Evolutionary conservation across 768 basidiomycete species (phyloP).

Genomic region (Termitomyces sp.): DNA sequence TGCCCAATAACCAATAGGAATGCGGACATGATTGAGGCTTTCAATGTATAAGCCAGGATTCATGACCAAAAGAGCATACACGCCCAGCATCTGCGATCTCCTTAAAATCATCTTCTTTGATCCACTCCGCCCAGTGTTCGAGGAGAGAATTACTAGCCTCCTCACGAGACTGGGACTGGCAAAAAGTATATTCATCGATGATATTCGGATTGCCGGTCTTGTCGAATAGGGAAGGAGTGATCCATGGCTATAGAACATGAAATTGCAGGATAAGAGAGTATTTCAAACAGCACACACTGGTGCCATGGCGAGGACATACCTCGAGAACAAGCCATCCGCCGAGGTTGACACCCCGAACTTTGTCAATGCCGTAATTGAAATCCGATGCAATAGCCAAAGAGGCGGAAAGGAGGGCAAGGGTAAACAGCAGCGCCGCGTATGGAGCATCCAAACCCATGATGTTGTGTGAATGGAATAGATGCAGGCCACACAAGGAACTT

Average conservation of each 20-base stretch:
- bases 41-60: neutral
- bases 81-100: slow-evolving; percentile 73
- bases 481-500: neutral
- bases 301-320: slow-evolving; percentile 18
- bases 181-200: slow-evolving; percentile 78
- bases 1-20: slow-evolving; percentile 90
- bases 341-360: slow-evolving; percentile 80
- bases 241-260: slow-evolving; percentile 50
- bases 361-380: slow-evolving; percentile 68
- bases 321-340: slow-evolving; percentile 53
- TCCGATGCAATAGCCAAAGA: slow-evolving; percentile 36
- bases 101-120: slow-evolving; percentile 74
- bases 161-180: slow-evolving; percentile 46
- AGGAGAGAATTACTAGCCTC: slow-evolving; percentile 43
- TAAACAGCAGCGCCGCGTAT: slow-evolving; percentile 8
- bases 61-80: neutral
- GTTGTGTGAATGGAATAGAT: neutral
- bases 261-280: neutral
- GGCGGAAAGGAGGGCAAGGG: slow-evolving; percentile 23
- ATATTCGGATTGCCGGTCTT: slow-evolving; percentile 52
- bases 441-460: neutral
- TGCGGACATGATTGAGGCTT: slow-evolving; percentile 75
- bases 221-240: slow-evolving; percentile 72
- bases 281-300: slow-evolving; percentile 4
- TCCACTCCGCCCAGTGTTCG: slow-evolving; percentile 78